Evolutionary conservation across 2,329 filamentous ascomycete species (phyloP), one percentile per base, ranked within the genome.

Genomic region (Scedosporium boydii): DNA sequence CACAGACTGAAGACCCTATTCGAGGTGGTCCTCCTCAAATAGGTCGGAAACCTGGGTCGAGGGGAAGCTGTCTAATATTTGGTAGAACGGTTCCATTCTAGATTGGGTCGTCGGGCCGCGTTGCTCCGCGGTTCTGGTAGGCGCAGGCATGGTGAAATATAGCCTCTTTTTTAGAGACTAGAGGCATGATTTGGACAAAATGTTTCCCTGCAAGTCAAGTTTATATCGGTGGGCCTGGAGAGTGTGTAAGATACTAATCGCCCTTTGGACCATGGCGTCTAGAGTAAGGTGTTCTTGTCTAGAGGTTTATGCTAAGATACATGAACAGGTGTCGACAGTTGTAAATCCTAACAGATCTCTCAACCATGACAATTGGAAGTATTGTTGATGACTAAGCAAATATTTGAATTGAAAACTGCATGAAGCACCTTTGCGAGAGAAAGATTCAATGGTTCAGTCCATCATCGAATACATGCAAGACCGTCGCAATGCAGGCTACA

Each of bases 401-500:
- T 59, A n/a, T 14, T 16, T 42, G 18, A 14, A 38, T 59, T 42
- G 57, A 59, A 59, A 44, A 59, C 14, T 59, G 34, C 38, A 26
- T 44, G 57, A 59, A 59, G 57, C 18, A 23, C n/a, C 34, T 23
- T 10, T n/a, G n/a, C n/a, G 57, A 4, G 38, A 7, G 41, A 59
- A 26, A 23, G 26, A 21, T 42, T 16, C 10, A 44, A 26, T 14
- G 7, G n/a, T 23, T 12, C 21, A 55, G 51, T 23, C 51, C 7
- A 23, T 55, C 51, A 55, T 55, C 51, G 51, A 55, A 23, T 55
- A 59, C 10, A 44, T 26, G 9, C 4, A 42, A 44, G 12, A 44
- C 41, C 51, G 53, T 58, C 60, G 53, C 60, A 58, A 62, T 62
- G 60, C 60, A 58, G 60, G 48, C 60, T 27, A 90, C 89, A 68